Base-by-base conservation (phyloP, 257 asterid genomes). In the Primulina tabacum region DNA sequence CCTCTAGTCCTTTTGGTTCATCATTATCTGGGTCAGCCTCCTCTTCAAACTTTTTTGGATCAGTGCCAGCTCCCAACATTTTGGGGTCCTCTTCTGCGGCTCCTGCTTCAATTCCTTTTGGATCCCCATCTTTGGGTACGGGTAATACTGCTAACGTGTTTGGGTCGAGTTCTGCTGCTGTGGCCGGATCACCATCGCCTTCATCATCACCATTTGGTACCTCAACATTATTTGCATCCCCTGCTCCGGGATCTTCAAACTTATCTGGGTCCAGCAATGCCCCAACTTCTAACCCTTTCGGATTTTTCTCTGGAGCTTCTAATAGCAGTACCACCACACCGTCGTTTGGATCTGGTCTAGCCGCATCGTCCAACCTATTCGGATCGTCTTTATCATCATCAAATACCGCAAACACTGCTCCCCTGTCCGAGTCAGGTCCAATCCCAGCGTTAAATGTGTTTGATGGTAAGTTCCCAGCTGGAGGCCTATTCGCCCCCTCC, bases 121-220 rank as follows among this genome's bases (percentile, higher is more conserved):
- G 83, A 34, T 64, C 70, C 47, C 57, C 77, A 0, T 69, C 76
- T 2, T 33, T 67, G 4, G 74, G 77, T n/a, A n/a, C 72, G 0
- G 65, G 68, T 33, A 75, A 71, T 43, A 56, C 75, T 2, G 4
- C 82, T 43, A 78, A 76, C 71, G 70, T 52, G 8, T 80, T 80
- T 28, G 78, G 84, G 21, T 35, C 79, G 17, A 28, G 53, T 61
- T 64, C 82, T 5, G 57, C 66, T 5, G 34, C 61, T 9, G 74
- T 63, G 18, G 65, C 75, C 10, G 58, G 79, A 12, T 43, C 84
- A 17, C 81, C 83, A 0, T 33, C 76, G 8, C 76, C 76, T 43
- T 67, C 85, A n/a, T 14, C 83, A 38, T 81, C 89, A 37, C 82
- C 80, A n/a, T 77, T 79, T 21, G 77, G 73, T 35, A 40, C 80